Conservation (phyloP, 495 filamentous ascomycete species). For the Hypoxylon cercidicola region DNA sequence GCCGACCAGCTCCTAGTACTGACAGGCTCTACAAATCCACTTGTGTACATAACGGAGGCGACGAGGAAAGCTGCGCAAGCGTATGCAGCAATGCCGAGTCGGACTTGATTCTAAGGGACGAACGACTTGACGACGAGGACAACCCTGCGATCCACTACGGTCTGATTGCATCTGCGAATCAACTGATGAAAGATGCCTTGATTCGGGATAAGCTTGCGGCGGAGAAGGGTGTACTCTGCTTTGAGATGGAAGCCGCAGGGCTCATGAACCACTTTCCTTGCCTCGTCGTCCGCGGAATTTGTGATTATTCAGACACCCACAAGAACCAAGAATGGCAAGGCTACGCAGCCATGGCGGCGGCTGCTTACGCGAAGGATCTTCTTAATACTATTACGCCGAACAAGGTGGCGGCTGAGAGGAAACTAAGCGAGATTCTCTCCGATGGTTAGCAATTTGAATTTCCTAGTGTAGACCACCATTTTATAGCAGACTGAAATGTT, state of each 20-base stretch:
- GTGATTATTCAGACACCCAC: slow-evolving; percentile 53
- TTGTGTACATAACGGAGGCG: slow-evolving; percentile 41
- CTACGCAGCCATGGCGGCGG: slow-evolving; percentile 36
- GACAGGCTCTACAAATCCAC: slow-evolving; percentile 51
- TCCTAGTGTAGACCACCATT: background rate
- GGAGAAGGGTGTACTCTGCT: slow-evolving; percentile 15
- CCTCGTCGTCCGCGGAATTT: slow-evolving; percentile 53
- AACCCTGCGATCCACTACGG: slow-evolving; percentile 51
- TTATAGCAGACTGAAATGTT: background rate
- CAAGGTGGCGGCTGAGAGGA: slow-evolving; percentile 50
- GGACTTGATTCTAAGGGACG: slow-evolving; percentile 38
- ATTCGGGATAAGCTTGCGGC: slow-evolving; percentile 13
- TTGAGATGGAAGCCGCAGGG: slow-evolving; percentile 42
- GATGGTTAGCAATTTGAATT: slow-evolving; percentile 30
- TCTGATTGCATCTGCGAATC: slow-evolving; percentile 51
- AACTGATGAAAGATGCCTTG: slow-evolving; percentile 40
- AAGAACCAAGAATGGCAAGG: slow-evolving; percentile 46
- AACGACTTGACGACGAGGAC: slow-evolving; percentile 41
- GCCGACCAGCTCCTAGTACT: slow-evolving; percentile 40
- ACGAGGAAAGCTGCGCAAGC: slow-evolving; percentile 32
- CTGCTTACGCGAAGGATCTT: slow-evolving; percentile 37
- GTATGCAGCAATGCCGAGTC: slow-evolving; percentile 43
- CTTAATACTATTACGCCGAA: slow-evolving; percentile 44
- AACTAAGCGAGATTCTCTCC: slow-evolving; percentile 44
- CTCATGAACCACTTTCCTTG: slow-evolving; percentile 35